These are phyloP conservation scores for Quillaja saponaria DNA, from an alignment of 306 rosid species.

Conservation along the genomic window DNA sequence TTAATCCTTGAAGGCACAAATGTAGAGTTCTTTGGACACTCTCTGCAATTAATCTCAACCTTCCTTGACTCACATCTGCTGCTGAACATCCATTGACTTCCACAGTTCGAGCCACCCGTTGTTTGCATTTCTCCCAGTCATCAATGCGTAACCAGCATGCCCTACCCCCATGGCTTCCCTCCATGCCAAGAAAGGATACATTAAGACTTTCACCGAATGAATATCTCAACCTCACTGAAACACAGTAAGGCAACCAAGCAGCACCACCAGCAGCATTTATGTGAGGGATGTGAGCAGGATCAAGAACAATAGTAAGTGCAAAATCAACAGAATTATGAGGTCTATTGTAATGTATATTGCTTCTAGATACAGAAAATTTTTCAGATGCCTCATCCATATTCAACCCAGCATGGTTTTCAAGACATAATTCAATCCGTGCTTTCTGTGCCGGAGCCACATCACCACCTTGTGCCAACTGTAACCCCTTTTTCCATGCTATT, in stretches of 20 bases:
- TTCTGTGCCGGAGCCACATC: constrained; percentile 84
- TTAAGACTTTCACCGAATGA: constrained; percentile 74
- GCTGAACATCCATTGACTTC: constrained; percentile 61
- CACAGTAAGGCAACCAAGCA: constrained; percentile 98
- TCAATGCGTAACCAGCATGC: constrained; percentile 86
- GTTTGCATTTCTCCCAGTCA: constrained; percentile 94
- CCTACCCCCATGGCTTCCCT: constrained; percentile 98
- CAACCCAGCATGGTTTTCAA: constrained; percentile 90
- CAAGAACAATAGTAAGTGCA: constrained; percentile 92
- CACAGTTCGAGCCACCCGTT: constrained; percentile 69
- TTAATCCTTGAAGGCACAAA: constrained; percentile 77
- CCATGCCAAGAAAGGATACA: constrained; percentile 86
- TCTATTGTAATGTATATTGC: constrained; percentile 93
- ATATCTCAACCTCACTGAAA: constrained; percentile 84
- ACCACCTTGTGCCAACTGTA: constrained; percentile 82
- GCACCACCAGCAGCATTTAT: constrained; percentile 96
- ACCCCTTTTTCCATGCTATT: constrained; percentile 95
- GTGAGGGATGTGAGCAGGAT: constrained; percentile 87
- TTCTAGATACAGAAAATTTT: constrained; percentile 67
- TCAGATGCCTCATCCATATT: constrained; percentile 53
- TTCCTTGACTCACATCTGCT: constrained; percentile 79
- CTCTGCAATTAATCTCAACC: constrained; percentile 89
- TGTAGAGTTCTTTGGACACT: constrained; percentile 81
- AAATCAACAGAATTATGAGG: constrained; percentile 87
- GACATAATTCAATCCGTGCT: constrained; percentile 94